A percentile compares a stretch with the other conserved stretches of the same genome.
Evolutionary conservation across 164 flowering plant species (phyloP).

Genomic region (Chloranthus sessilifolius): DNA sequence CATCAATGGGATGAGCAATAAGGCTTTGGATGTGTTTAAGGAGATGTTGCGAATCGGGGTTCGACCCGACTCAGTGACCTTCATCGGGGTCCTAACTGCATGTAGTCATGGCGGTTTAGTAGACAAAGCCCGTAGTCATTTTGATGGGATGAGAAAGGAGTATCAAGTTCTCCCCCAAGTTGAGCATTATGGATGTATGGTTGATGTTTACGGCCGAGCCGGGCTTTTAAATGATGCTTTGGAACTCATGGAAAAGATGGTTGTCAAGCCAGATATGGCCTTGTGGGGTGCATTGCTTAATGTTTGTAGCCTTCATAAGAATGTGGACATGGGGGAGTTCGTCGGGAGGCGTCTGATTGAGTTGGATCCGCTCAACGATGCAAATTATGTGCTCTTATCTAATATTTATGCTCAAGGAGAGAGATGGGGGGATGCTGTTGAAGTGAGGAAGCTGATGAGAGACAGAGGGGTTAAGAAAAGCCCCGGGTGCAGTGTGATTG

Average conservation of each 20-base stretch:
- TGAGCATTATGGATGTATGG: no score
- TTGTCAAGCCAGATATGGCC: no score
- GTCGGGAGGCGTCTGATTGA: slow-evolving; percentile 1
- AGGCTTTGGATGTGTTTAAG: slow-evolving; percentile 5
- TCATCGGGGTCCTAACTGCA: slow-evolving; percentile 10
- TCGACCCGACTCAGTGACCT: slow-evolving; percentile 7
- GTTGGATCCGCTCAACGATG: slow-evolving; percentile 4
- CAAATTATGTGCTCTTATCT: slow-evolving; percentile 5
- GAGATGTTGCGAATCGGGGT: slow-evolving; percentile 10
- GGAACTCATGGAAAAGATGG: slow-evolving; percentile 2
- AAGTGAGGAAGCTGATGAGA: slow-evolving; percentile 6
- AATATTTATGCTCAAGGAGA: slow-evolving; percentile 7
- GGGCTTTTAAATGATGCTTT: slow-evolving; percentile 7
- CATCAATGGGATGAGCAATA: slow-evolving; percentile 3
- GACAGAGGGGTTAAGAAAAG: slow-evolving; percentile 4
- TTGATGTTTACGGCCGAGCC: slow-evolving; percentile 6
- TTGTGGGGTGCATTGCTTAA: slow-evolving; percentile 7
- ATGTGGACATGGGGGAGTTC: slow-evolving; percentile 1
- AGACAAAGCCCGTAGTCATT: not conserved
- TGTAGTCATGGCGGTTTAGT: slow-evolving; percentile 12
- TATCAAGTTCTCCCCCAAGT: not conserved
- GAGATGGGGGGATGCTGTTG: slow-evolving; percentile 1
- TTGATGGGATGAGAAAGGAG: not conserved
- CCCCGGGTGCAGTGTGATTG: slow-evolving; percentile 11
- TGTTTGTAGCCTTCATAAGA: slow-evolving; percentile 8